Conservation (phyloP, 148 eudicot species). For the Chenopodium album region DNA sequence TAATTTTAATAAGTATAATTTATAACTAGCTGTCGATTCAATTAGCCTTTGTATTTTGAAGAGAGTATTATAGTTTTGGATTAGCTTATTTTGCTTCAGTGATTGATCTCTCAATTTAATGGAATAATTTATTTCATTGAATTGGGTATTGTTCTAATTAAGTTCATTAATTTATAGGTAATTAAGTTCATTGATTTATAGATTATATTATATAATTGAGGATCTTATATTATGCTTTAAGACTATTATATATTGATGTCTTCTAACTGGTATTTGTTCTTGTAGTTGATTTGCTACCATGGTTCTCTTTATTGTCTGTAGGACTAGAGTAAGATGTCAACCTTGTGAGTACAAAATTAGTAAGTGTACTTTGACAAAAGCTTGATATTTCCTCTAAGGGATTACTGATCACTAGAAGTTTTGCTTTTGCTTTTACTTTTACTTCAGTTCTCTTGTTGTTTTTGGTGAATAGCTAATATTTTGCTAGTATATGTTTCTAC, state of each 20-base stretch:
- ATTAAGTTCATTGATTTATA: background rate
- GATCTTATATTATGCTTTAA: background rate
- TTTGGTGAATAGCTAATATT: background rate
- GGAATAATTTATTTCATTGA: background rate
- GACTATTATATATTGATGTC: background rate
- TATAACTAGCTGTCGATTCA: background rate
- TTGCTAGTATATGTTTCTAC: background rate
- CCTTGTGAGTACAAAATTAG: conserved; percentile 56
- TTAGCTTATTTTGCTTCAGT: too few species aligned
- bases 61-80: too few species aligned
- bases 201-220: background rate
- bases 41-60: background rate
- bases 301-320: conserved; percentile 77
- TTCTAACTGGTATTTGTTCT: conserved; percentile 17
- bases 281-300: conserved; percentile 91
- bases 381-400: conserved; percentile 9
- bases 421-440: background rate
- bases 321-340: conserved; percentile 70
- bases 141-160: background rate
- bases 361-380: conserved; percentile 17
- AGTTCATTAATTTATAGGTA: background rate
- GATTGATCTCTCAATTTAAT: background rate
- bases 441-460: background rate
- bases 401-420: background rate
- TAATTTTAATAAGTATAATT: background rate